Evolutionary conservation across 371 early-diverging fungal genomes (phyloP), one percentile per base, ranked within the genome.

Genomic region (Haplosporangium sp.): DNA sequence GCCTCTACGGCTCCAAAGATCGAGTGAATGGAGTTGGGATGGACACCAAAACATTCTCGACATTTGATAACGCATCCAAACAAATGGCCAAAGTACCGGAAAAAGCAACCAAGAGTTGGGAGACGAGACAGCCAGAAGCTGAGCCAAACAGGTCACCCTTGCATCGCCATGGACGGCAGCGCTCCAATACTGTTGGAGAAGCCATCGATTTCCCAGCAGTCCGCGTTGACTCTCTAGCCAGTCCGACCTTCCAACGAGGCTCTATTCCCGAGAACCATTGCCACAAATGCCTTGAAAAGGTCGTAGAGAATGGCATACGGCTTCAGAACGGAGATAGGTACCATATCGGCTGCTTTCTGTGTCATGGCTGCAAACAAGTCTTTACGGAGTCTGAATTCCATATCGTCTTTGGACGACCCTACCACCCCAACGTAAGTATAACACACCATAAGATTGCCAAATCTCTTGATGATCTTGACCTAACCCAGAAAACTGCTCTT

Each of bases 281-380:
- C 64, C 74, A 82, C 81, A 73, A 87, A 61, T 89, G 89, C 57
- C 59, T 72, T 7, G 83, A 77, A 16, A 67, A 58, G 23, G 80
- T 88, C 12, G 68, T 75, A 0, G 89, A 85, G 45, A 85, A 83
- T 10, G 81, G 86, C 21, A 84, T 88, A 69, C 82, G 85, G 53
- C 71, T 88, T 9, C 84, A 89, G 43, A 86, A 84, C 54, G 88
- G 88, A 21, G 86, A 86, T 59, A 75, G 81, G 64, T 91, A 87
- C 61, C 93, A 93, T 68, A 87, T 89, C n/a, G 80, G 85, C 10
- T 93, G 93, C 69, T 89, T 93, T 56, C 81, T 86, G 0, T 93
- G 93, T 55, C 82, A 87, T 13, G 90, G 87, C 20, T 93, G 93
- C 68, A 81, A 82, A 18, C 83, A 82, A 47, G 83, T 85, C 29